phyloP scores from a whole-genome alignment of 2,329 filamentous ascomycete genomes.

The Aspergillus oerlinghausenensis region DNA sequence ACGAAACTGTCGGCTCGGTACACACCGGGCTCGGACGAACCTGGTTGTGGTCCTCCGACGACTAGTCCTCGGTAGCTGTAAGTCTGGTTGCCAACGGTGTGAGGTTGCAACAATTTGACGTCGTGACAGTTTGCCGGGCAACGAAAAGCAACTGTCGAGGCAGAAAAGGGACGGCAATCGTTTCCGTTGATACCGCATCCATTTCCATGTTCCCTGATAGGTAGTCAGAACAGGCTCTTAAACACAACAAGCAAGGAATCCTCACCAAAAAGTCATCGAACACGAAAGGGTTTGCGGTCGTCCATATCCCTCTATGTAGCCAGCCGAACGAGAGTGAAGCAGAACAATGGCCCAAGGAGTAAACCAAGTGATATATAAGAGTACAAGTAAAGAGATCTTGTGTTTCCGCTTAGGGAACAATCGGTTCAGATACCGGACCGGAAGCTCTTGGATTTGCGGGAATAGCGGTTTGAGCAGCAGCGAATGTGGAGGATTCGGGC shows the following conservation, averaged over 20 bases:
- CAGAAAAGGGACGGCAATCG: constrained; percentile 52
- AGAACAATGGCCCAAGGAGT: constrained; percentile 44
- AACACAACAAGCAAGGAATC: background rate
- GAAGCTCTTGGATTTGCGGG: constrained; percentile 44
- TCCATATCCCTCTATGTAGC: constrained; percentile 47
- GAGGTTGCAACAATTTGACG: constrained; percentile 46
- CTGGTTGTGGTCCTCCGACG: constrained; percentile 45
- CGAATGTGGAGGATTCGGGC: constrained; percentile 43
- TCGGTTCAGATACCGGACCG: constrained; percentile 39
- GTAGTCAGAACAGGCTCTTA: background rate
- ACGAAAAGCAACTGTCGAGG: constrained; percentile 50
- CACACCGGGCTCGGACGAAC: constrained; percentile 45
- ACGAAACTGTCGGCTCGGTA: constrained; percentile 91
- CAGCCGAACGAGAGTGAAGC: constrained; percentile 42
- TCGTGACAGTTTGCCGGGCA: constrained; percentile 53
- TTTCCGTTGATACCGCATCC: constrained; percentile 52
- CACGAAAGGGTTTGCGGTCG: constrained; percentile 44
- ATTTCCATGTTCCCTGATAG: constrained; percentile 38
- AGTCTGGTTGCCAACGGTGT: constrained; percentile 48
- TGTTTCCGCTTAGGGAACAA: constrained; percentile 45
- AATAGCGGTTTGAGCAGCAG: constrained; percentile 45
- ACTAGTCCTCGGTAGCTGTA: constrained; percentile 50
- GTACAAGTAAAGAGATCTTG: constrained; percentile 39
- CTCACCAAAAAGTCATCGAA: constrained; percentile 43
- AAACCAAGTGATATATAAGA: constrained; percentile 45